These are phyloP conservation scores for Amanita rubescens DNA, from an alignment of 768 basidiomycete species.

Conservation along the genomic window DNA sequence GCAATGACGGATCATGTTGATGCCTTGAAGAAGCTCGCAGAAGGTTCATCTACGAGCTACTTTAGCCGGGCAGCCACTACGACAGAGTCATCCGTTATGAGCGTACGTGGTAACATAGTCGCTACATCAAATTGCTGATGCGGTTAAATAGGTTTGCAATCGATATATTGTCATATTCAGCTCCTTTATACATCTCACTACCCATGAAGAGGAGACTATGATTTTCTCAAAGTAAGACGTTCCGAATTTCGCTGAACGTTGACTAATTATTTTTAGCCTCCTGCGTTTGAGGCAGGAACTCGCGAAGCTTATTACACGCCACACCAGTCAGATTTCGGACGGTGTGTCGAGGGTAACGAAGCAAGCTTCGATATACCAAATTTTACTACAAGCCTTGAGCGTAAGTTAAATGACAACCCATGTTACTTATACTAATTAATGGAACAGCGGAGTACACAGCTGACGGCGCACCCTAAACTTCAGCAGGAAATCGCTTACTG, in stretches of 20 bases:
- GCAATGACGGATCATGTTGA: constrained; percentile 81
- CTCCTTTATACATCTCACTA: constrained; percentile 72
- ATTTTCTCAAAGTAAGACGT: constrained; percentile 81
- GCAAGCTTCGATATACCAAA: constrained; percentile 67
- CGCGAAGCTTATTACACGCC: constrained; percentile 62
- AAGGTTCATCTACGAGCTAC: constrained; percentile 55
- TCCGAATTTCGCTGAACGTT: background rate
- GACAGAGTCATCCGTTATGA: constrained; percentile 61
- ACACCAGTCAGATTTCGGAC: constrained; percentile 64
- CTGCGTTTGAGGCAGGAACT: constrained; percentile 82
- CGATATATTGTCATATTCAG: constrained; percentile 80
- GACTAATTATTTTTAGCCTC: constrained; percentile 41
- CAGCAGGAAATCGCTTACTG: constrained; percentile 86
- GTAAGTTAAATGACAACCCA: constrained; percentile 34
- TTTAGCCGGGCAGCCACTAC: constrained; percentile 54
- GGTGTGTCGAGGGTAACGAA: constrained; percentile 55
- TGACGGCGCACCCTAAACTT: constrained; percentile 74
- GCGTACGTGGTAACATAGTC: constrained; percentile 33
- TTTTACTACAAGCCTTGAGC: constrained; percentile 66
- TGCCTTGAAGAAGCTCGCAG: constrained; percentile 74
- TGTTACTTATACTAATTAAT: constrained; percentile 1
- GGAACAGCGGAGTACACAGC: constrained; percentile 53
- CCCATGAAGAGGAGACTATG: constrained; percentile 90
- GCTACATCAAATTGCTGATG: constrained; percentile 6
- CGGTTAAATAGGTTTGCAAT: constrained; percentile 47